Evolutionary conservation across 2,329 filamentous ascomycete genomes (phyloP), one percentile per base, ranked within the genome.

Genomic region (Ophiostoma quercus): DNA sequence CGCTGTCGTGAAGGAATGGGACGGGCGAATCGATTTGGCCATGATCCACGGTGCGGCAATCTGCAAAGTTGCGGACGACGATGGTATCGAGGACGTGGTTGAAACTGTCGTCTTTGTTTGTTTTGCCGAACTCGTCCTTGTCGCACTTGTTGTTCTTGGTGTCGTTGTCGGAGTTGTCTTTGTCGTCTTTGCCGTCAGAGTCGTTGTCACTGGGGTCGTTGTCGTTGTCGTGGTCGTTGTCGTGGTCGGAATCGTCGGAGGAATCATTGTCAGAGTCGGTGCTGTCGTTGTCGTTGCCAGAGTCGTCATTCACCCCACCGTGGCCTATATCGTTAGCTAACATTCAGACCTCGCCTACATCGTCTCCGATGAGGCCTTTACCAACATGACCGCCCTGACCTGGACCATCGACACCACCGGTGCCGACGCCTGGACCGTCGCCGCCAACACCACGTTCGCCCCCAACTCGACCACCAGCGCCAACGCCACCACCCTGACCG

Each of bases 361-460:
- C n/a, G 69, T 47, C 4, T 32, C 68, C 19, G 51, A 62, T 22
- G 22, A 25, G 1, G 57, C 57, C 22, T 29, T 60, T 29, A 39
- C 39, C 54, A 65, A 70, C 66, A 22, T 68, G 54, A 70, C 69
- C 54, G 57, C 66, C 41, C 19, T 70, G 39, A 70, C 66, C 43
- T 70, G 70, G 68, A 69, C 65, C 14, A 69, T 71, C 32, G 70
- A 71, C 68, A 60, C 68, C 25, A 43, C 65, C 14, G 70, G 70
- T 8, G 22, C 22, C 5, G 29, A 25, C 1, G 34, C 70, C 16
- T 71, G 70, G 70, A 71, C 66, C 12, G 70, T 69, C 7, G n/a
- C 51, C 3, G 34, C 63, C 47, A 71, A 60, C 54, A 51, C 19
- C 39, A 65, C 66, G 8, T 39, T 43, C 6, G 12, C 25, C 14